These are phyloP conservation scores for Lasiosphaeris hirsuta DNA, from an alignment of 495 filamentous ascomycete species.

Conservation along the genomic window DNA sequence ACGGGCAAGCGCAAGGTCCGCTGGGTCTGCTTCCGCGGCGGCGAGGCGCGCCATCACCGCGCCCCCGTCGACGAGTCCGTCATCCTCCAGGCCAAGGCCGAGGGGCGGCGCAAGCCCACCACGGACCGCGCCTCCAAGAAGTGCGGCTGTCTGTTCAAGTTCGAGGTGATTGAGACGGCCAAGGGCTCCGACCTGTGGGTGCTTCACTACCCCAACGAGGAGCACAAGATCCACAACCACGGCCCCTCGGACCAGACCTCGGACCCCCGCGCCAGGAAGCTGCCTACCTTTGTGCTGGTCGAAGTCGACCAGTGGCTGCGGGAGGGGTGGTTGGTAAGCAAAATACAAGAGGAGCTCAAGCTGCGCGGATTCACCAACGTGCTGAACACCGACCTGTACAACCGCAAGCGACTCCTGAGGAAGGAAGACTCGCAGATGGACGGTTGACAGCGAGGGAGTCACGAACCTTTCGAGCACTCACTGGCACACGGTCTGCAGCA, in stretches of 20 bases:
- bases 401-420: slow-evolving; percentile 34
- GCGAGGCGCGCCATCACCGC: slow-evolving; percentile 35
- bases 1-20: slow-evolving; percentile 36
- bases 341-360: slow-evolving; percentile 37
- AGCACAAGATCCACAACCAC: slow-evolving; percentile 38
- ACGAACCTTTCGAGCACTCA: background rate
- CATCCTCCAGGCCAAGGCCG: slow-evolving; percentile 26
- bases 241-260: slow-evolving; percentile 31
- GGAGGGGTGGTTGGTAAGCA: slow-evolving; percentile 34
- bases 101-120: slow-evolving; percentile 34
- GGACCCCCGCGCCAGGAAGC: slow-evolving; percentile 32
- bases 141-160: slow-evolving; percentile 37
- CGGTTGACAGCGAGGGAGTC: background rate
- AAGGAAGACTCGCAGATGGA: slow-evolving; percentile 23
- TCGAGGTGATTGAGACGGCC: slow-evolving; percentile 35
- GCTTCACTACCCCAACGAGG: slow-evolving; percentile 36
- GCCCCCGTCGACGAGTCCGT: slow-evolving; percentile 27
- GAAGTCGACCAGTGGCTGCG: slow-evolving; percentile 35
- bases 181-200: slow-evolving; percentile 32
- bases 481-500: background rate
- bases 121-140: slow-evolving; percentile 36
- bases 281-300: slow-evolving; percentile 26
- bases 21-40: slow-evolving; percentile 38
- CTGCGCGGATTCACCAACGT: slow-evolving; percentile 32
- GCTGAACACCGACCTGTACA: slow-evolving; percentile 36